Percentiles rank a stretch among this genome's conserved stretches.
These are phyloP conservation scores for Ceratocystis huliohia DNA, from an alignment of 2,329 filamentous ascomycete species.

Conservation along the genomic window DNA sequence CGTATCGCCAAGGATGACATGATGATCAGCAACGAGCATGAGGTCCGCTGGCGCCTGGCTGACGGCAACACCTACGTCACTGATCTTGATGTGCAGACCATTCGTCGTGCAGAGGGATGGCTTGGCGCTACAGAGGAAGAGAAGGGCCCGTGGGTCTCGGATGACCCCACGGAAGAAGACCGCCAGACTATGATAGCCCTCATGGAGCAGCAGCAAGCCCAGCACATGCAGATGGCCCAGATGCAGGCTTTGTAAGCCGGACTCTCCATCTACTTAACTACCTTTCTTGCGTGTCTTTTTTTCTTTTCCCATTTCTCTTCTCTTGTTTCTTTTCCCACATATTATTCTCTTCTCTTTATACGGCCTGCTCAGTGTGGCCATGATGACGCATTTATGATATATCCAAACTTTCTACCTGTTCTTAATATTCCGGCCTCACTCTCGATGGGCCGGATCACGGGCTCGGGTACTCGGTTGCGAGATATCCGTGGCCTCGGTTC, in stretches of 20 bases:
- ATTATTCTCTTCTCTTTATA: neutral
- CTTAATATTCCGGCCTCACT: slow-evolving; percentile 1
- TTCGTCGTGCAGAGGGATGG: slow-evolving; percentile 78
- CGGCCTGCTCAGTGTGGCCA: slow-evolving; percentile 2
- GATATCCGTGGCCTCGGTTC: neutral
- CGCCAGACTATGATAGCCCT: slow-evolving; percentile 42
- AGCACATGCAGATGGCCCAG: neutral
- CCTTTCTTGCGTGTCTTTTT: slow-evolving; percentile 7
- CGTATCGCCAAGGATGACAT: slow-evolving; percentile 96
- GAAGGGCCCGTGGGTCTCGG: slow-evolving; percentile 70
- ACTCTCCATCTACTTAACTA: neutral
- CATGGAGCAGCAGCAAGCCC: neutral
- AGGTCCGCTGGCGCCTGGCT: slow-evolving; percentile 72
- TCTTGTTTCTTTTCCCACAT: slow-evolving; percentile 18
- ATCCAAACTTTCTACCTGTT: neutral
- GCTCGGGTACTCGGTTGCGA: slow-evolving; percentile 7
- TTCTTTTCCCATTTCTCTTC: slow-evolving; percentile 13
- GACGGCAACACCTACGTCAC: slow-evolving; percentile 74
- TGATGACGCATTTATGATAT: slow-evolving; percentile 7
- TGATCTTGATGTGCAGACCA: slow-evolving; percentile 80
- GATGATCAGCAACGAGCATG: slow-evolving; percentile 92
- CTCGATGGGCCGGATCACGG: neutral
- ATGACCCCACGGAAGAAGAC: slow-evolving; percentile 51
- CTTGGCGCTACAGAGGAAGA: slow-evolving; percentile 69
- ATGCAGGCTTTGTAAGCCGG: neutral